These are phyloP conservation scores for Penicillium verrucosum DNA, from an alignment of 2,329 filamentous ascomycete genomes.

Conservation along the genomic window DNA sequence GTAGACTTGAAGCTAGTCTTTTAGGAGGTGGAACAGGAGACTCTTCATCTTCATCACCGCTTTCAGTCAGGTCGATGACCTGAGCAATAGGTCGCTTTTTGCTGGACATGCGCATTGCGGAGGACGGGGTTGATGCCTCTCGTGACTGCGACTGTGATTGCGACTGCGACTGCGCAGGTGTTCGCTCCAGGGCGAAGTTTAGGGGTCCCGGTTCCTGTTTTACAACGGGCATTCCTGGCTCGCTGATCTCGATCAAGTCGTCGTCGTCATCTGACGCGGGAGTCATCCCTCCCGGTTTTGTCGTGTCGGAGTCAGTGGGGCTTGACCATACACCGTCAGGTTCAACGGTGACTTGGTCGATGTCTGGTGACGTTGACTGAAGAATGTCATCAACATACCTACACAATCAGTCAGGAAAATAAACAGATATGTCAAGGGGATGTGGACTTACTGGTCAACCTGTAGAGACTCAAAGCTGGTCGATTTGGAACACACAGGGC, in stretches of 20 bases:
- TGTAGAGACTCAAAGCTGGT: conserved; percentile 78
- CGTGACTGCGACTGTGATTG: conserved; percentile 38
- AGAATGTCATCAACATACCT: conserved; percentile 89
- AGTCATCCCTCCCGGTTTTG: conserved; percentile 38
- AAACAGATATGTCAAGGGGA: not conserved
- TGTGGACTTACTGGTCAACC: conserved; percentile 70
- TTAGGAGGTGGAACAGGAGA: conserved; percentile 39
- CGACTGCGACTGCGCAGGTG: conserved; percentile 36
- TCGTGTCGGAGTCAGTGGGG: conserved; percentile 43
- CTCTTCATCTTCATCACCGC: conserved; percentile 51
- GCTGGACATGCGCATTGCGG: conserved; percentile 33
- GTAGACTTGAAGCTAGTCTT: conserved; percentile 27
- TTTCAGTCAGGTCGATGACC: conserved; percentile 55
- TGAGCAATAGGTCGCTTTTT: conserved; percentile 48
- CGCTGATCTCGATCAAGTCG: conserved; percentile 51
- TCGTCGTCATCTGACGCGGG: conserved; percentile 46
- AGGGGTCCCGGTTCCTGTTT: conserved; percentile 35
- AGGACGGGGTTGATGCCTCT: conserved; percentile 41
- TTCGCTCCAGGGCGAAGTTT: conserved; percentile 29
- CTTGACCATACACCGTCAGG: conserved; percentile 75
- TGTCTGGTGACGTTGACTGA: conserved; percentile 63
- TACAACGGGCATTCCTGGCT: conserved; percentile 34
- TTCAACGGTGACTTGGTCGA: conserved; percentile 87
- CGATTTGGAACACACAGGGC: conserved; percentile 84
- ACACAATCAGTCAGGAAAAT: conserved; percentile 8